A percentile compares a stretch with the other conserved stretches of the same genome.
phyloP scores from a whole-genome alignment of 2,329 filamentous ascomycete species.

The Neofusicoccum cordaticola region DNA sequence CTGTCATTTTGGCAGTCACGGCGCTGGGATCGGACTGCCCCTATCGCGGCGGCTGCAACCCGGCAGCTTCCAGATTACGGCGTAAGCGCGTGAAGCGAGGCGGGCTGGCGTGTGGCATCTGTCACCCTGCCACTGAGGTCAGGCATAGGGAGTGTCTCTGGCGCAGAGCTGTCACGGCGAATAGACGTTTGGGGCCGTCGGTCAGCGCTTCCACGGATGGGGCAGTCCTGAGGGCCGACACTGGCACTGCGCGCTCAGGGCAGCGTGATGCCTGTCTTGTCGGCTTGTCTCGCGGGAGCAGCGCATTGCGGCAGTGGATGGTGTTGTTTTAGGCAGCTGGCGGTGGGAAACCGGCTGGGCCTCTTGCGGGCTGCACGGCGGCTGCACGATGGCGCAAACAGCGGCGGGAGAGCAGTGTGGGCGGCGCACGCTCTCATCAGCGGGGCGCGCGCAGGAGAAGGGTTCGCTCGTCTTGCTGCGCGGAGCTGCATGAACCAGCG shows the following conservation, averaged over 20 bases:
- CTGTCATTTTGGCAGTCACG: not conserved
- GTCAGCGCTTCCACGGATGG: not conserved
- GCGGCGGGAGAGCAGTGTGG: slow-evolving; percentile 18
- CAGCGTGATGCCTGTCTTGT: not conserved
- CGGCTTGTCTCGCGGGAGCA: not conserved
- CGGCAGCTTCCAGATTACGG: not conserved
- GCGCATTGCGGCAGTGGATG: not conserved
- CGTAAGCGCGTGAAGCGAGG: slow-evolving; percentile 17
- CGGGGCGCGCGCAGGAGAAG: slow-evolving; percentile 1
- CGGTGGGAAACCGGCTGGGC: not conserved
- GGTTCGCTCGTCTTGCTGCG: not conserved
- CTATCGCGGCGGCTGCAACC: not conserved
- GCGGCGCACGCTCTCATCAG: not conserved
- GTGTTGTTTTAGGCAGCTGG: not conserved
- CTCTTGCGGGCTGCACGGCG: not conserved
- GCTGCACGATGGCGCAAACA: slow-evolving; percentile 30
- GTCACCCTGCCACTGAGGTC: not conserved
- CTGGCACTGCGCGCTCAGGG: not conserved
- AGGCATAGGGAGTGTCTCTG: not conserved
- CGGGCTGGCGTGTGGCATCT: not conserved
- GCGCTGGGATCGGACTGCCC: not conserved
- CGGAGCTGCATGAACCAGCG: slow-evolving; percentile 16
- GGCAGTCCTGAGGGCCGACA: not conserved
- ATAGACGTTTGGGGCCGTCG: not conserved
- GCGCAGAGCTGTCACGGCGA: not conserved